Evolutionary conservation across 2,329 filamentous ascomycete genomes (phyloP), one percentile per base, ranked within the genome.

Genomic region (Claviceps monticola): DNA sequence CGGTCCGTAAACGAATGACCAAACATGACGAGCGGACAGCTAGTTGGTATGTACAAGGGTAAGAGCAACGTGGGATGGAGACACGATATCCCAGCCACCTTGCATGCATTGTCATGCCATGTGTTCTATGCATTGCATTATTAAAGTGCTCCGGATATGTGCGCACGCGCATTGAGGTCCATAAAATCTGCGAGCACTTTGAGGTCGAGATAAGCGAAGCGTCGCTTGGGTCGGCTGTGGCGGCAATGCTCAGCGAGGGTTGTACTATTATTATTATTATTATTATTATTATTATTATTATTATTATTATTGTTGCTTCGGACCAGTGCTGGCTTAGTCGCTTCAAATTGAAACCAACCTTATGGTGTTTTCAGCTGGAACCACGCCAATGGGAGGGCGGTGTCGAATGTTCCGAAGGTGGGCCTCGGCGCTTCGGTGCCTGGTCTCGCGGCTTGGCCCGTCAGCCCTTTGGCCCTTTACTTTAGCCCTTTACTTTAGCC

Each of bases 381-480:
- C 38, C 26, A 36, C 3, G 23, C 42, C 43, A 46, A n/a, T 34
- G 29, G 9, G 21, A 34, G 29, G 21, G 36, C 46, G 21, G 17
- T 21, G 39, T 13, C 23, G 5, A 23, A 19, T 43, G 26, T 11
- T 44, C 7, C 39, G 17, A 46, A 46, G 26, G 23, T 34, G 36
- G 34, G 19, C 34, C 29, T 23, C 42, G 23, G 42, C 44, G 23
- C 19, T 21, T 51, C 43, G 36, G n/a, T 34, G 34, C 43, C 34
- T 51, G 49, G 44, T 42, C 44, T 41, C 36, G 21, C 49, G 44
- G 49, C 49, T 47, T 34, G 49, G 44, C 36, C 49, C 49, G 49
- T 47, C 38, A 37, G 49, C 44, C 49, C 43, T 47, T 34, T 46
- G 49, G 49, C 44, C 43, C 43, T 47, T 34, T 46, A 23, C n/a